Base-by-base conservation (phyloP, 2,329 filamentous ascomycete genomes). In the Penicillium crustosum region DNA sequence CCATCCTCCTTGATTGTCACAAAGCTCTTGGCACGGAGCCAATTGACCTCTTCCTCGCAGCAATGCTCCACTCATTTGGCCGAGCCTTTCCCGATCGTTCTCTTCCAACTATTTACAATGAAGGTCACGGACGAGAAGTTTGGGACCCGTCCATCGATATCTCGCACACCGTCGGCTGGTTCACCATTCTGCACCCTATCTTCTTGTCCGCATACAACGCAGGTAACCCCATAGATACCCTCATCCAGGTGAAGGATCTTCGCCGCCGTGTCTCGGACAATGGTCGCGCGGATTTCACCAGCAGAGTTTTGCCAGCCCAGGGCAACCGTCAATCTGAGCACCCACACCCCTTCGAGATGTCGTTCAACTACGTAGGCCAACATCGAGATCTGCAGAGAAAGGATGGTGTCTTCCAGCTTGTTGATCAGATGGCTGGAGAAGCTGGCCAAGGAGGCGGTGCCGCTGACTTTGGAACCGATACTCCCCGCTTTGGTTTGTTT, bases 151-250 rank as follows among this genome's bases (percentile, higher is more conserved):
- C 71, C 2, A 76, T 82, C 48, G 80, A 82, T 48, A 73, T 82
- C 6, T 79, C 79, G 3, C 73, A 78, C 6, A 82, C 80, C 1
- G 73, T 82, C 2, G 80, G 80, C 7, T 82, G 80, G 80, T 82
- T 82, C 58, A 82, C 80, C 0, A 78, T 78, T 23, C 65, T 82
- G 8, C 79, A 78, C 50, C 79, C 79, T 0, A 73, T 81, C 4
- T 73, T 73, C 27, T 69, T 78, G 0, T 60, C 66, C 2, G 60
- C 63, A 3, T 63, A 69, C 35, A 66, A 64, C 15, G 43, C 68
- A 1, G 59, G 70, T 2, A 59, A 70, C 49, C 66, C 73, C 0
- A 55, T 73, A 6, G 69, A 74, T 6, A 72, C 72, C 5, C 61
- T 77, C 5, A 59, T 72, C 0, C 67, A 66, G 36, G 73, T 77